phyloP scores from a whole-genome alignment of 805 yeast species.

The Saturnispora bothae region DNA sequence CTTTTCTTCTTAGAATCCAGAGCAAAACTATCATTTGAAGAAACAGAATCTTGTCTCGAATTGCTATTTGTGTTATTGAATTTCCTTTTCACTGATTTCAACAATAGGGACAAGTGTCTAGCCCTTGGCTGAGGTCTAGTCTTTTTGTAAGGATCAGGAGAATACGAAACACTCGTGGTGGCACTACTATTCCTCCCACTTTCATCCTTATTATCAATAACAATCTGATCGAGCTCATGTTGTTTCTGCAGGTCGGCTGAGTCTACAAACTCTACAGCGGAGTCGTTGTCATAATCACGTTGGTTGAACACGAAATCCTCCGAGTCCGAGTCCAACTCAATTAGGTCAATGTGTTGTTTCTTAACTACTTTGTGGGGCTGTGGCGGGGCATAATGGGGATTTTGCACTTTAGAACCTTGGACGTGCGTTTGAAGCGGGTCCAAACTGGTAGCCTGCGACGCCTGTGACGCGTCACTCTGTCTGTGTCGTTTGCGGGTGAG shows the following conservation, averaged over 20 bases:
- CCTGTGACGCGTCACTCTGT: slow-evolving; percentile 2
- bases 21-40: background rate
- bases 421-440: too few relatives aligned
- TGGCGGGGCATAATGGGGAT: slow-evolving; percentile 3
- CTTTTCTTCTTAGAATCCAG: slow-evolving; percentile 29
- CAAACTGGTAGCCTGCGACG: background rate
- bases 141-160: background rate
- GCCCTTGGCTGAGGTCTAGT: slow-evolving; percentile 4
- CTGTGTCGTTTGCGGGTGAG: slow-evolving; percentile 7
- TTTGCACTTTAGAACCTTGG: background rate
- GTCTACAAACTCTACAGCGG: slow-evolving; percentile 8
- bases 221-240: background rate
- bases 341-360: slow-evolving; percentile 21
- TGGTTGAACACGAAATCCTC: slow-evolving; percentile 25
- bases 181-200: too few relatives aligned
- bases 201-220: slow-evolving; percentile 2
- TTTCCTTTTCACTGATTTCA: slow-evolving; percentile 6
- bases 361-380: slow-evolving; percentile 9
- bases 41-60: background rate
- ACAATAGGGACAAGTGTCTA: slow-evolving; percentile 1
- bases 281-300: slow-evolving; percentile 7
- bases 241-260: slow-evolving; percentile 1
- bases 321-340: slow-evolving; percentile 33
- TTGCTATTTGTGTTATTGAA: slow-evolving; percentile 1
- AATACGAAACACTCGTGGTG: background rate